Evolutionary conservation across 208 protist species (phyloP), one percentile per base, ranked within the genome.

Genomic region (Phytomonas sp.): DNA sequence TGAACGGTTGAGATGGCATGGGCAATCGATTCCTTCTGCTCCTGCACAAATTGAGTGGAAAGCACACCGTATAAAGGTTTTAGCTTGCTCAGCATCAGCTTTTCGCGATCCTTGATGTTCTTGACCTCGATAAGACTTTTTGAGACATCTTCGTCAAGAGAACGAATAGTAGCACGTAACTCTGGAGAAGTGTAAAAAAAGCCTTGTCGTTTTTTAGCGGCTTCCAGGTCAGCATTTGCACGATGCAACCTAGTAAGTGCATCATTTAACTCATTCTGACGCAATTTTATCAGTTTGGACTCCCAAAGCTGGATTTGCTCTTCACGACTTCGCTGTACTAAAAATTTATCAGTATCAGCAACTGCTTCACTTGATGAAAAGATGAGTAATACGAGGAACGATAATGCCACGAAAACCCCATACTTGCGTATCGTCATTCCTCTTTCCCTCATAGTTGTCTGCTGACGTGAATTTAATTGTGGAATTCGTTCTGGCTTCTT

Each of bases 61-160:
- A 92, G 66, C 37, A 95, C 77, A 31, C 92, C 92, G 67, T 96
- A 93, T 8, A 96, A 82, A 5, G 88, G 92, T 73, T 95, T 95
- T 66, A 96, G 68, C 68, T 91, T 89, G 2, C 75, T 73, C 53
- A 95, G 46, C 77, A 96, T 85, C 66, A 82, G 81, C 2, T 78
- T 69, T 71, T 95, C 89, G 74, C 87, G 70, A 64, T 77, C 59
- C 61, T 84, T 71, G 4, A 95, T 63, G n/a, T 70, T 28, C 32
- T 82, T 69, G 17, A 96, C 65, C 51, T 84, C 81, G 11, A 78
- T 66, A 30, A 88, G 46, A 7, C 76, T 78, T 17, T 65, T 17
- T 31, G 78, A 70, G 68, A 83, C 85, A 46, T 91, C 84, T 68
- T 88, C 88, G 53, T 95, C 89, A 4, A 95, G 77, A 17, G 82